Conservation (phyloP, 371 early-diverging fungal genomes). For the Apophysomyces trapeziformis region DNA sequence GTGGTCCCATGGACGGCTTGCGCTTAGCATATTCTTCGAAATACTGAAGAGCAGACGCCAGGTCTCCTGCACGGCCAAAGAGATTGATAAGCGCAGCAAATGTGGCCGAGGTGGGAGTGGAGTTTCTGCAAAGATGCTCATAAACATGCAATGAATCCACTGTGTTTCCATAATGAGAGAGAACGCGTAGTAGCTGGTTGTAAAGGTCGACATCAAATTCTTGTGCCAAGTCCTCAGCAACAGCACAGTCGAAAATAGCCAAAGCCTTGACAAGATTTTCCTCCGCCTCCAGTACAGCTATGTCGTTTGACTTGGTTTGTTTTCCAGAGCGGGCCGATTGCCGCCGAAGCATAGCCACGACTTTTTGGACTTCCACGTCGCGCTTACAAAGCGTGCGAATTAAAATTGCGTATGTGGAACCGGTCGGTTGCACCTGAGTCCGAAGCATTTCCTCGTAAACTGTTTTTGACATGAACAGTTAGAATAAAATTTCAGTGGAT, state of each 20-base stretch:
- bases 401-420: slow-evolving; percentile 40
- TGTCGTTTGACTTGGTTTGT: slow-evolving; percentile 28
- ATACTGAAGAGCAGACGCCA: slow-evolving; percentile 38
- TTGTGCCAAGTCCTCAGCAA: slow-evolving; percentile 24
- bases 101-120: slow-evolving; percentile 43
- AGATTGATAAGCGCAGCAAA: slow-evolving; percentile 56
- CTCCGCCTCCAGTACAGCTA: slow-evolving; percentile 39
- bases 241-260: slow-evolving; percentile 39
- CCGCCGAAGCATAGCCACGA: slow-evolving; percentile 46
- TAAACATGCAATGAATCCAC: slow-evolving; percentile 43
- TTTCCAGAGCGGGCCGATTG: slow-evolving; percentile 38
- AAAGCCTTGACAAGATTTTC: slow-evolving; percentile 41
- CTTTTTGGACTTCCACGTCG: slow-evolving; percentile 55
- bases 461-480: not conserved
- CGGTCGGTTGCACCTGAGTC: slow-evolving; percentile 34
- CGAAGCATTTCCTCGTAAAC: slow-evolving; percentile 53
- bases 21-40: slow-evolving; percentile 36
- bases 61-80: slow-evolving; percentile 53
- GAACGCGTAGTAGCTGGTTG: slow-evolving; percentile 49
- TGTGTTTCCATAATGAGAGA: slow-evolving; percentile 52
- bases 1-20: slow-evolving; percentile 27
- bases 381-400: slow-evolving; percentile 48
- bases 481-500: not conserved
- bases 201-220: slow-evolving; percentile 51
- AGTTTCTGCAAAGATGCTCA: slow-evolving; percentile 32